A percentile compares a stretch with the other conserved stretches of the same genome.
phyloP scores from a whole-genome alignment of 306 rosid species.

The Abrus pulchellus region DNA sequence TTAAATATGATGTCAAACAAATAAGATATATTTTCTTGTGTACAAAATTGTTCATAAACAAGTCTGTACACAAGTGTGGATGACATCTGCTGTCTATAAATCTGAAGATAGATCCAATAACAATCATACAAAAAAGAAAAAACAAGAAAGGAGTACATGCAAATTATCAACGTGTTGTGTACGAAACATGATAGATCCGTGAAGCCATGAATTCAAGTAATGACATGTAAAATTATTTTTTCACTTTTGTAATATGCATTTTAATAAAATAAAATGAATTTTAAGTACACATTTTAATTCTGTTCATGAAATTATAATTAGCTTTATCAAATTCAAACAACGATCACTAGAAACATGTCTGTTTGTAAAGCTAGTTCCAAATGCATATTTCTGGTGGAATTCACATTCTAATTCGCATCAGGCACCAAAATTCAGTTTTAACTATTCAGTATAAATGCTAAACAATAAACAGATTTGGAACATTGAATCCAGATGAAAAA shows the following conservation, averaged over 20 bases:
- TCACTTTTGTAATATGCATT: no score
- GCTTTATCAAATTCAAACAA: no score
- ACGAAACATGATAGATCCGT: background rate
- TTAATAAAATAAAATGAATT: no score
- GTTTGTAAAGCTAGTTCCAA: background rate
- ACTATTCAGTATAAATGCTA: background rate
- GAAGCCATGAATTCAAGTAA: background rate
- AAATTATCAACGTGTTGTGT: background rate
- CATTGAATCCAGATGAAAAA: background rate
- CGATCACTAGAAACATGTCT: background rate
- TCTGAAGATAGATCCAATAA: background rate
- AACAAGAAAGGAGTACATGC: background rate
- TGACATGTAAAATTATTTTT: no score
- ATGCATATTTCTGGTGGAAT: background rate
- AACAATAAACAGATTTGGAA: background rate
- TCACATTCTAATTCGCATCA: background rate
- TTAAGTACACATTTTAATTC: no score
- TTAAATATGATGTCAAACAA: slow-evolving; percentile 6
- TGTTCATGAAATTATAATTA: no score
- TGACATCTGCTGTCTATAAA: background rate
- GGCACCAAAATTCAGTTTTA: background rate
- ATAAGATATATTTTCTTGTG: background rate
- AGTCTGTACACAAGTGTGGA: background rate
- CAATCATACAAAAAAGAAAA: background rate
- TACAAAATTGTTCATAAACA: background rate